Evolutionary conservation across 2,329 filamentous ascomycete genomes (phyloP).

Genomic region (Neospermospora avenae): DNA sequence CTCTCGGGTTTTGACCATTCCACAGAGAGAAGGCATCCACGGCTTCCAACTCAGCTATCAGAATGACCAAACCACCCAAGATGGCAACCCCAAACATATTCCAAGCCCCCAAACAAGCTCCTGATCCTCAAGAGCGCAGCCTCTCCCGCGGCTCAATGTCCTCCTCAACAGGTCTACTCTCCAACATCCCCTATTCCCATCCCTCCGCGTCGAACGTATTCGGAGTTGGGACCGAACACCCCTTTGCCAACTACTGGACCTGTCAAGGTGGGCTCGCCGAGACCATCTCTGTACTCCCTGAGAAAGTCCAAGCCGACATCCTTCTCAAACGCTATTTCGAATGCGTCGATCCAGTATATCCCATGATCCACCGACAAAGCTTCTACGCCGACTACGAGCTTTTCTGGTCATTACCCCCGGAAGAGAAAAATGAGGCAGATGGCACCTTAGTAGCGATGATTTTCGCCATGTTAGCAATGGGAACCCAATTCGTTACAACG

Average conservation of each 20-base stretch:
- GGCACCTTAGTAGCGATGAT: slow-evolving; percentile 68
- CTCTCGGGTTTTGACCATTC: no score
- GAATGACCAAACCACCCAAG: slow-evolving; percentile 56
- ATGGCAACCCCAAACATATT: slow-evolving; percentile 41
- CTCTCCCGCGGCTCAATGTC: slow-evolving; percentile 28
- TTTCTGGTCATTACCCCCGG: slow-evolving; percentile 63
- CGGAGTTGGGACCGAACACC: slow-evolving; percentile 74
- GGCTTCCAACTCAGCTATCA: slow-evolving; percentile 46
- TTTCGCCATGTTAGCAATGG: slow-evolving; percentile 74
- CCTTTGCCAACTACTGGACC: slow-evolving; percentile 83
- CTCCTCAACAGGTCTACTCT: slow-evolving; percentile 58
- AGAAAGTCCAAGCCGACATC: slow-evolving; percentile 72
- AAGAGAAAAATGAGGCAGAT: slow-evolving; percentile 60
- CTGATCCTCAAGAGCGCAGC: slow-evolving; percentile 25
- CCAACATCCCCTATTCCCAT: slow-evolving; percentile 68
- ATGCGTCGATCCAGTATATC: slow-evolving; percentile 75
- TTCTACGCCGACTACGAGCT: slow-evolving; percentile 77
- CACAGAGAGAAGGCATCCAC: slow-evolving; percentile 19
- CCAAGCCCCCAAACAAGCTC: slow-evolving; percentile 25
- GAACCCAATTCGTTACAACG: slow-evolving; percentile 70
- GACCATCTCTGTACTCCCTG: slow-evolving; percentile 71
- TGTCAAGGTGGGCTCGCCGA: slow-evolving; percentile 72
- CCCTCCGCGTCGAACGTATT: slow-evolving; percentile 74
- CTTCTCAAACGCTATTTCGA: slow-evolving; percentile 63
- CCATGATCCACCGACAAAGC: slow-evolving; percentile 71